A percentile compares a stretch with the other conserved stretches of the same genome.
Conservation (phyloP, 2,329 filamentous ascomycete genomes). For the Ascocoryne sarcoides region DNA sequence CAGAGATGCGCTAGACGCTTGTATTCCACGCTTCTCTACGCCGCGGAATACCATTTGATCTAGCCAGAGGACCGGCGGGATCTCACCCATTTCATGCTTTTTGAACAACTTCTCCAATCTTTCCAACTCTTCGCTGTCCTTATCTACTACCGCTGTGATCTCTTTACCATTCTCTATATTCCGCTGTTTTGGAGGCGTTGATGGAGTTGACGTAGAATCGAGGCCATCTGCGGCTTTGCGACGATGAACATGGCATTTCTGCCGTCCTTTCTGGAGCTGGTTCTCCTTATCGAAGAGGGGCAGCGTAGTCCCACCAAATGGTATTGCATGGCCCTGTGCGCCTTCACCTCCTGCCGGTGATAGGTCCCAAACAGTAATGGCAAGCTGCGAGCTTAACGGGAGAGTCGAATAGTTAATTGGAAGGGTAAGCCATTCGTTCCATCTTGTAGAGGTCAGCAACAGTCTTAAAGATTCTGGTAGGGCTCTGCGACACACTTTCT, state of each 20-base stretch:
- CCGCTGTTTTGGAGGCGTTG: slow-evolving; percentile 48
- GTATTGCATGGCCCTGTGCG: slow-evolving; percentile 68
- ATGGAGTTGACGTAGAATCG: slow-evolving; percentile 70
- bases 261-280: slow-evolving; percentile 80
- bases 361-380: slow-evolving; percentile 92
- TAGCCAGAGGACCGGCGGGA: slow-evolving; percentile 87
- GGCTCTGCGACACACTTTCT: slow-evolving; percentile 38
- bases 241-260: slow-evolving; percentile 82
- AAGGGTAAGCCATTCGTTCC: slow-evolving; percentile 94
- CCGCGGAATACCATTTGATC: slow-evolving; percentile 89
- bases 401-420: slow-evolving; percentile 78
- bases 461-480: neutral
- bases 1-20: slow-evolving; percentile 54
- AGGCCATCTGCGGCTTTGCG: slow-evolving; percentile 79
- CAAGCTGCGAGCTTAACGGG: slow-evolving; percentile 73
- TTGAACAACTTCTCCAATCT: slow-evolving; percentile 85
- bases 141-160: slow-evolving; percentile 44
- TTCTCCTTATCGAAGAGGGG: slow-evolving; percentile 88
- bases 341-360: slow-evolving; percentile 67
- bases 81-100: slow-evolving; percentile 97
- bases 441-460: slow-evolving; percentile 39
- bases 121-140: slow-evolving; percentile 76
- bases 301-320: slow-evolving; percentile 90
- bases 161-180: slow-evolving; percentile 40
- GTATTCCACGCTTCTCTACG: slow-evolving; percentile 67